phyloP scores from a whole-genome alignment of 2,329 filamentous ascomycete genomes.

The Pseudopithomyces chartarum region DNA sequence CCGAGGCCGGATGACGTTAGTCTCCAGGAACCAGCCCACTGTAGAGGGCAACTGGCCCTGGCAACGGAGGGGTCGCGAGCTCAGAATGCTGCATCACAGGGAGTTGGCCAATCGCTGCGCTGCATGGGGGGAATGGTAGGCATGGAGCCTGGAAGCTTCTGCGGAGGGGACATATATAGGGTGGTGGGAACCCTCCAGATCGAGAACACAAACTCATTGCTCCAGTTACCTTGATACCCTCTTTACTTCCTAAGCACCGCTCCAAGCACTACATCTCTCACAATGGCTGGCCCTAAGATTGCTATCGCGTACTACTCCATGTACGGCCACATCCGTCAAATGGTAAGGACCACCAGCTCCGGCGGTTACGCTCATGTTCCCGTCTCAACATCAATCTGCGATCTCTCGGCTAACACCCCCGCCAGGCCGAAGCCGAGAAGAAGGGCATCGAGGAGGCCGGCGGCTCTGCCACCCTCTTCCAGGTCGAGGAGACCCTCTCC shows the following conservation, averaged over 20 bases:
- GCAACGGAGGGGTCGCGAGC: not conserved
- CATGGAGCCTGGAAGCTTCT: not conserved
- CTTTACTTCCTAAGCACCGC: not conserved
- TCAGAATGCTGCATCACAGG: not conserved
- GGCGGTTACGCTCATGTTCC: not conserved
- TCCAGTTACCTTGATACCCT: not conserved
- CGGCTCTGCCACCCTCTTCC: slow-evolving; percentile 79
- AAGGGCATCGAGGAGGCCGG: slow-evolving; percentile 87
- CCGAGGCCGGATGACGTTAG: slow-evolving; percentile 3
- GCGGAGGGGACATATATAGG: slow-evolving; percentile 5
- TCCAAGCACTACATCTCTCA: slow-evolving; percentile 15
- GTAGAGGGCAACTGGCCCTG: not conserved
- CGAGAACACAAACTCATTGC: not conserved
- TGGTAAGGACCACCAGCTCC: slow-evolving; percentile 29
- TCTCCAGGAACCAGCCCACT: not conserved
- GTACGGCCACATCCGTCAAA: slow-evolving; percentile 42
- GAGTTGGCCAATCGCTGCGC: not conserved
- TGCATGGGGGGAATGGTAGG: not conserved
- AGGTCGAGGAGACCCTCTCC: slow-evolving; percentile 86
- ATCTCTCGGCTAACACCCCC: slow-evolving; percentile 5
- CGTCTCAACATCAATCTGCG: not conserved
- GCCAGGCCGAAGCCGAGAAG: slow-evolving; percentile 87
- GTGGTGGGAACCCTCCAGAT: not conserved
- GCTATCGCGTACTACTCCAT: slow-evolving; percentile 75
- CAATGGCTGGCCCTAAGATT: slow-evolving; percentile 81